Conservation (phyloP, 2,329 filamentous ascomycete species). For the Ophiostoma australiae region DNA sequence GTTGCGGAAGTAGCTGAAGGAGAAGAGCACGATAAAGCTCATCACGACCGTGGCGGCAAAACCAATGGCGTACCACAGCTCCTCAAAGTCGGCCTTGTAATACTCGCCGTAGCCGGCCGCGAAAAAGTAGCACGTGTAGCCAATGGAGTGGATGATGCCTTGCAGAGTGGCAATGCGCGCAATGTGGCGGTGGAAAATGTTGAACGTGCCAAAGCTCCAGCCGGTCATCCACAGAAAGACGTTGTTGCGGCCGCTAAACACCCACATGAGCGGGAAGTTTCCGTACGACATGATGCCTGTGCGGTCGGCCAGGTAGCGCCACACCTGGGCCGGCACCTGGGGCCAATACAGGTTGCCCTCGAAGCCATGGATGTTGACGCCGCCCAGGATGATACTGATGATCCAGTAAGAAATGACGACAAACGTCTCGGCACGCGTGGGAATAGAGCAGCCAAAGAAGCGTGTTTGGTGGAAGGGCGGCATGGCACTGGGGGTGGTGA, state of each 20-base stretch:
- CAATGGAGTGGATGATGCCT: constrained; percentile 57
- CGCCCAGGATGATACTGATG: constrained; percentile 23
- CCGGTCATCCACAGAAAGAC: constrained; percentile 61
- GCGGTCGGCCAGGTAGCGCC: constrained; percentile 28
- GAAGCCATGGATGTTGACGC: constrained; percentile 15
- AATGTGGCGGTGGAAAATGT: constrained; percentile 62
- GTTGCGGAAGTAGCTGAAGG: constrained; percentile 47
- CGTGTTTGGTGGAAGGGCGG: constrained; percentile 24
- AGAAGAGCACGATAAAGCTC: constrained; percentile 44
- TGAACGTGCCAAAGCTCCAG: constrained; percentile 63
- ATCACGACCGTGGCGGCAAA: constrained; percentile 40
- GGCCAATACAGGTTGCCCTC: constrained; percentile 15
- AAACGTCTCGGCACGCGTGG: constrained; percentile 27
- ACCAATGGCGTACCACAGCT: constrained; percentile 21
- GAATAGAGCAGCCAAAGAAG: constrained; percentile 28
- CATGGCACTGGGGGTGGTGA: constrained; percentile 24
- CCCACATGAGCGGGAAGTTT: constrained; percentile 27
- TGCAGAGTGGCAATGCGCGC: constrained; percentile 58
- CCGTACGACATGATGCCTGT: constrained; percentile 27
- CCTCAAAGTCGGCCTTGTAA: not conserved
- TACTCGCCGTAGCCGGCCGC: not conserved
- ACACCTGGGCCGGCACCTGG: constrained; percentile 21
- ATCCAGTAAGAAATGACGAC: constrained; percentile 27
- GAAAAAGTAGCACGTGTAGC: constrained; percentile 44
- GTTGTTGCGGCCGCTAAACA: constrained; percentile 64